Evolutionary conservation across 257 asterid genomes (phyloP), one percentile per base, ranked within the genome.

Genomic region (Fraxinus americana): DNA sequence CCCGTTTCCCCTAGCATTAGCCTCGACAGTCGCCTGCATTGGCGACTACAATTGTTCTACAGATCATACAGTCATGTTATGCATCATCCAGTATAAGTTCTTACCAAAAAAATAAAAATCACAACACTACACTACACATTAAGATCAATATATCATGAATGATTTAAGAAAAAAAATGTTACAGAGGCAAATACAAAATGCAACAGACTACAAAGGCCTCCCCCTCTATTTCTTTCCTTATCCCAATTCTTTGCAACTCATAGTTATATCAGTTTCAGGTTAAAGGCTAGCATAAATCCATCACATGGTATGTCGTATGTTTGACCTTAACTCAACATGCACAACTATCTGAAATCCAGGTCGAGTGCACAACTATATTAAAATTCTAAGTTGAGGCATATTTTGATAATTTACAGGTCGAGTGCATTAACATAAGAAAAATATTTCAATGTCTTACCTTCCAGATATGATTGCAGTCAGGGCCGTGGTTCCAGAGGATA

Each of bases 21-120:
- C 98, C n/a, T 54, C 98, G 90, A 69, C 97, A 94, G 82, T 94
- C 98, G 59, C 98, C 98, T 34, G 97, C 98, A 79, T 94, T 94
- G 50, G 98, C 97, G 27, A 94, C 85, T 54, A 94, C 82, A 96
- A 94, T 82, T 68, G 82, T 87, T 83, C 97, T 94, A 91, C 88
- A 75, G 61, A 75, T 70, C 39, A 54, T 52, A 82, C 63, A 75
- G 77, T 32, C 63, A 35, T 19, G 21, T 81, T 35, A 78, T 34
- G 38, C 30, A 69, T 63, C 75, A 63, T 21, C 17, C 48, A 75
- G 30, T 36, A 67, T 30, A 35, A 74, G 25, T 16, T 17, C 35
- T 32, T 32, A 32, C 32, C 32, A 32, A 30, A 32, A 32, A 3
- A 32, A 32, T 32, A 32, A 32, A 32, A 32, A 32, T 3, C 35